A percentile compares a stretch with the other conserved stretches of the same genome.
phyloP scores from a whole-genome alignment of 805 yeast species.

The Yarrowia sp. region DNA sequence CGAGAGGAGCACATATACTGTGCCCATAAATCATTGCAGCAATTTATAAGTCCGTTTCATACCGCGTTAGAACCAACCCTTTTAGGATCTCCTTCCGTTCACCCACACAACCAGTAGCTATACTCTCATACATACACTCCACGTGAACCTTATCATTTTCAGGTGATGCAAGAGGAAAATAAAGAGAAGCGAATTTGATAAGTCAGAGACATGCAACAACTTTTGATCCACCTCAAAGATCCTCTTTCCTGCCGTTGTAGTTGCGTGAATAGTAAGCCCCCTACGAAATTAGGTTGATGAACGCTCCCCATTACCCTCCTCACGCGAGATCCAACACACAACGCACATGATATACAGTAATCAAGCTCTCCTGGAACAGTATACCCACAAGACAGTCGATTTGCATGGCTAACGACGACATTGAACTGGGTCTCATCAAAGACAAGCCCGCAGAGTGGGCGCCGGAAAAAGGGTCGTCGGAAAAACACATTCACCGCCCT shows the following conservation, averaged over 20 bases:
- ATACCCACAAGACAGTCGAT: neutral
- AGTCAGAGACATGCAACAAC: neutral
- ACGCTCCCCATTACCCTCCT: constrained; percentile 25
- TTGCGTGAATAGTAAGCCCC: too few species aligned
- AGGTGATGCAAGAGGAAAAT: neutral
- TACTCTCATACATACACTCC: too few species aligned
- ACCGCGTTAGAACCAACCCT: too few species aligned
- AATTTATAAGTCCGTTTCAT: too few species aligned
- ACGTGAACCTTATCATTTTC: neutral
- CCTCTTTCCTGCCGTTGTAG: neutral
- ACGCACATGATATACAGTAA: constrained; percentile 13
- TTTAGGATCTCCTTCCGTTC: too few species aligned
- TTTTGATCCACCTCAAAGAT: neutral
- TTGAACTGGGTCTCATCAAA: constrained; percentile 35
- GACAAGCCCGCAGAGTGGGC: constrained; percentile 36
- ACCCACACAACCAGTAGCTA: too few species aligned
- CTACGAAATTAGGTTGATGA: constrained; percentile 16
- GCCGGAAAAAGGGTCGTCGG: neutral
- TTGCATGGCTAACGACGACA: constrained; percentile 34
- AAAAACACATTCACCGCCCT: constrained; percentile 4
- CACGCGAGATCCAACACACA: constrained; percentile 18
- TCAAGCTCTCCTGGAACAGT: neutral
- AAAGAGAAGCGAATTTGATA: neutral
- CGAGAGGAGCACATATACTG: too few species aligned
- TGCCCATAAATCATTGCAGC: too few species aligned